Evolutionary conservation across 1,284 basidiomycete species (phyloP), one percentile per base, ranked within the genome.

Genomic region (Apiotrichum veenhuisii): DNA sequence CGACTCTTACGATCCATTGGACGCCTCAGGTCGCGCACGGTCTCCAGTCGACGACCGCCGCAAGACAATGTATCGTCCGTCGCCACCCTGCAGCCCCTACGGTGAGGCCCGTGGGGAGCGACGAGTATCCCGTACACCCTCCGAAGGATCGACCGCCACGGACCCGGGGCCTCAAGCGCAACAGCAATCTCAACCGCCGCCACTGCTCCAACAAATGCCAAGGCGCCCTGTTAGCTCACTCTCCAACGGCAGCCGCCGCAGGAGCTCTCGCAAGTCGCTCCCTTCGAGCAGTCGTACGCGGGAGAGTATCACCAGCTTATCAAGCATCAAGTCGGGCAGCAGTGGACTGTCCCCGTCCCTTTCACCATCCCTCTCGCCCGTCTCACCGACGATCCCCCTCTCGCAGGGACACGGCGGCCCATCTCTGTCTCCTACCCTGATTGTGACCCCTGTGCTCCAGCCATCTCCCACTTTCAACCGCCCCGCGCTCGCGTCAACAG

Each of bases 241-340:
- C 9, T 10, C 18, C 14, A 18, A 7, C 11, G 12, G 20, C 27
- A 10, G 33, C 17, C 33, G 46, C 46, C 46, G 46, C 20, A 22
- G 40, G 20, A 41, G 33, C 20, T 48, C 46, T 1, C 46, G 46
- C 9, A 33, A 33, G 12, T 36, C 46, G 1, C 11, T 23, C 15
- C 27, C 27, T 1, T 34, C 46, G 20, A 34, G 14, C 10, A 22
- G 15, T 2, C 46, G 46, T 12, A 48, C 46, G 20, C 46, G 46
- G 14, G 46, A 48, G 7, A 48, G 46, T 20, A 48, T 48, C 11
- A 48, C 46, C 33, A 48, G 46, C 34, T 18, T 48, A 9, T 34
- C 46, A 4, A 37, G 46, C 14, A 2, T 48, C 15, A 34, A 20
- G 20, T n/a, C n/a, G n/a, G n/a, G n/a, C n/a, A 9, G 8, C 20